These are phyloP conservation scores for Melastoma malabathricum DNA, from an alignment of 345 rosid species.

Conservation along the genomic window DNA sequence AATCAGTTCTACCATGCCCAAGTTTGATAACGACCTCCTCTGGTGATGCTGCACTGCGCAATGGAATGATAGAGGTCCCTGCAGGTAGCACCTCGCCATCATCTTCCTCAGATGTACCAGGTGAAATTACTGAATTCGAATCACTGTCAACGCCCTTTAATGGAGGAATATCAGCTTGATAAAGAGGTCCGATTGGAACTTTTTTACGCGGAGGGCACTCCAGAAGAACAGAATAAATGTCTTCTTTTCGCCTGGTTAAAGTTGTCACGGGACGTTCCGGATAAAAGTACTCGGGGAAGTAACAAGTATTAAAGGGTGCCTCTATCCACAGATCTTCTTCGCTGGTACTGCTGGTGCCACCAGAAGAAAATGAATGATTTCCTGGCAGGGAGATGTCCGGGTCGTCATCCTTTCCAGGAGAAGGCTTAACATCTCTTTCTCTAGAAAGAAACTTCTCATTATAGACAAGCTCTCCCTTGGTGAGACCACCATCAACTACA, in stretches of 20 bases:
- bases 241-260: constrained; percentile 14
- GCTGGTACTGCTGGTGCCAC: constrained; percentile 15
- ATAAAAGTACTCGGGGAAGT: constrained; percentile 13
- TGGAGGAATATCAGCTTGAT: constrained; percentile 59
- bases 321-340: constrained; percentile 19
- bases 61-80: constrained; percentile 59
- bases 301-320: constrained; percentile 12
- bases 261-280: constrained; percentile 14
- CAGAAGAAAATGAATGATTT: constrained; percentile 12
- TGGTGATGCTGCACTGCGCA: constrained; percentile 21
- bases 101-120: constrained; percentile 1
- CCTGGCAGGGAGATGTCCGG: constrained; percentile 9
- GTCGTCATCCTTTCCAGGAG: constrained; percentile 8
- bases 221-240: constrained; percentile 19
- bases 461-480: neutral
- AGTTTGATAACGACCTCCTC: constrained; percentile 7
- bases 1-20: constrained; percentile 38
- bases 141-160: constrained; percentile 2
- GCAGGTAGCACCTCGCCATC: constrained; percentile 18
- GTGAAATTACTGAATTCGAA: constrained; percentile 3
- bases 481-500: constrained; percentile 15
- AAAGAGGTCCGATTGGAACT: constrained; percentile 54
- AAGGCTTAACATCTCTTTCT: constrained; percentile 6
- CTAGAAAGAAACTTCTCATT: constrained; percentile 12
- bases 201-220: constrained; percentile 25